Percentiles rank a stretch among this genome's conserved stretches.
phyloP scores from a whole-genome alignment of 176 grass and related monocot species.

The Pontederia crassipes region DNA sequence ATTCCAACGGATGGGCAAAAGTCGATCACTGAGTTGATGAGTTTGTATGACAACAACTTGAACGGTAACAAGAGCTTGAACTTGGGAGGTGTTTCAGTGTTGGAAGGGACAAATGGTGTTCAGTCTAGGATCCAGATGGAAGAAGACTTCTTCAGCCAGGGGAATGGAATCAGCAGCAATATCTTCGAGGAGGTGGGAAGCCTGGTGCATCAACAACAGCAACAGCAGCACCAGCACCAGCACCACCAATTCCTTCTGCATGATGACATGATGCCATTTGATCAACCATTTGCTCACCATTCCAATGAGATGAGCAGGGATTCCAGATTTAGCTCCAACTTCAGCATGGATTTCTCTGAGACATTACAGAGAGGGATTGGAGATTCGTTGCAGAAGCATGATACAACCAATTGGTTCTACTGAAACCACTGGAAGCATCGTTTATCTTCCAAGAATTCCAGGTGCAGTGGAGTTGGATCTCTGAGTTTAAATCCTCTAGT shows the following conservation, averaged over 20 bases:
- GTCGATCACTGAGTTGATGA: constrained; percentile 9
- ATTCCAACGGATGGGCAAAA: constrained; percentile 12
- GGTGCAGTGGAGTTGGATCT: no score
- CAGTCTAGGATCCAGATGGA: constrained; percentile 4
- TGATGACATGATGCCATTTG: background rate
- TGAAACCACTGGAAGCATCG: background rate
- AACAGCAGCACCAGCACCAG: no score
- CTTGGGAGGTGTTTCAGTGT: background rate
- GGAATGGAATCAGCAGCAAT: constrained; percentile 1
- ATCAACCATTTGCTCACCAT: constrained; percentile 2
- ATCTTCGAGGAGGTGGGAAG: constrained; percentile 7
- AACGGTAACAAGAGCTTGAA: constrained; percentile 4
- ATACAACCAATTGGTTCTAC: constrained; percentile 2
- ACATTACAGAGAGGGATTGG: background rate
- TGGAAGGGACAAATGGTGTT: constrained; percentile 3
- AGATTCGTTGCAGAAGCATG: constrained; percentile 1
- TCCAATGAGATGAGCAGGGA: background rate
- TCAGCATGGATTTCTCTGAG: constrained; percentile 1
- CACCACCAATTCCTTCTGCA: background rate
- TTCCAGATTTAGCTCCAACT: background rate
- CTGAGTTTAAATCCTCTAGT: background rate
- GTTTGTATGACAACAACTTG: constrained; percentile 1
- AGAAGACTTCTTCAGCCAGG: constrained; percentile 6
- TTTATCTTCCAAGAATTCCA: background rate
- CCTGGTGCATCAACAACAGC: constrained; percentile 3